Conservation (phyloP, 345 rosid genomes). For the Geranium rotundifolium region DNA sequence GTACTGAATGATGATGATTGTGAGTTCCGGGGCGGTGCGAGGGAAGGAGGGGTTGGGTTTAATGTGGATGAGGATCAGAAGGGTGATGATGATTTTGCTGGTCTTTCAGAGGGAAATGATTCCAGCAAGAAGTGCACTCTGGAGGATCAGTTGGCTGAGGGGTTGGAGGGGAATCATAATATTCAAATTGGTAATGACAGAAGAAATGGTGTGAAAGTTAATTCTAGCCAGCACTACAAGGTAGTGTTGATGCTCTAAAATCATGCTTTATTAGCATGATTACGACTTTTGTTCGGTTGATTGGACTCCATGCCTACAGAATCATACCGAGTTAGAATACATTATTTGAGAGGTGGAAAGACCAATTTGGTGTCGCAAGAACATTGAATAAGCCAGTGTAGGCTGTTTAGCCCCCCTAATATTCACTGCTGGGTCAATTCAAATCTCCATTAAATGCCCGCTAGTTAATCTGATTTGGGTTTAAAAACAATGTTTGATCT, state of each 20-base stretch:
- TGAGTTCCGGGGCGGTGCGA: slow-evolving; percentile 8
- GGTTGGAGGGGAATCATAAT: slow-evolving; percentile 8
- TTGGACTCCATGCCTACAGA: background rate
- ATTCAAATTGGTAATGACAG: slow-evolving; percentile 1
- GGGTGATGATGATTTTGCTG: background rate
- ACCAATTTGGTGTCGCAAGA: no score
- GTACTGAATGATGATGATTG: slow-evolving; percentile 53
- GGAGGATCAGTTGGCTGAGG: slow-evolving; percentile 5
- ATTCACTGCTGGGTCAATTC: no score
- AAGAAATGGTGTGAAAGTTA: slow-evolving; percentile 8
- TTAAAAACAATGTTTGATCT: no score
- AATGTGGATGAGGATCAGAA: slow-evolving; percentile 9
- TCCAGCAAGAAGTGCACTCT: background rate
- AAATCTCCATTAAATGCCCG: no score
- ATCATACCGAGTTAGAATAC: background rate
- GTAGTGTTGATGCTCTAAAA: slow-evolving; percentile 11
- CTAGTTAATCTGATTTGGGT: no score
- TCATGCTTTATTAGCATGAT: background rate
- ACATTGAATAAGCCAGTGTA: no score
- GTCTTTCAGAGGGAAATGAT: background rate
- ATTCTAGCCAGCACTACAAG: slow-evolving; percentile 15
- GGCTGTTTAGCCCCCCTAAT: no score
- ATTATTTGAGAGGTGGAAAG: no score
- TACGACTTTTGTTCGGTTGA: background rate
- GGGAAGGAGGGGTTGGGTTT: slow-evolving; percentile 8